Evolutionary conservation across 2,329 filamentous ascomycete species (phyloP).

Genomic region (Neonectria punicea): DNA sequence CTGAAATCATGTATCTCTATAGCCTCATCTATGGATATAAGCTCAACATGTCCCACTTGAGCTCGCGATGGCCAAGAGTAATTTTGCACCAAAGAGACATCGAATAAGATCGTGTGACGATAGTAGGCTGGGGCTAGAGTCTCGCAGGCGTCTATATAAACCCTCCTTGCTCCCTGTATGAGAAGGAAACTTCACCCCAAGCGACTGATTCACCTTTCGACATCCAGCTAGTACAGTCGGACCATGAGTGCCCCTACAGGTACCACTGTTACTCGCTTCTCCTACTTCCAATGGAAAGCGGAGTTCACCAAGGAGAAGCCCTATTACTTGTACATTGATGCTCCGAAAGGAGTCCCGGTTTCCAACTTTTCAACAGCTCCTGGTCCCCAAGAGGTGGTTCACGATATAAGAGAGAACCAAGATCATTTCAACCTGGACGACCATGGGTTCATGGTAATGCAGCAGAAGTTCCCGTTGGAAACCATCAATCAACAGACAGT

Average conservation of each 20-base stretch:
- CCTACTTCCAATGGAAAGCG: conserved; percentile 6
- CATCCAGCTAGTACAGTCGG: too few relatives aligned
- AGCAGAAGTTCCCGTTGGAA: not conserved
- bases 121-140: too few relatives aligned
- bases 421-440: conserved; percentile 2
- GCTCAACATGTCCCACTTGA: too few relatives aligned
- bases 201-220: too few relatives aligned
- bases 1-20: too few relatives aligned
- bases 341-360: not conserved
- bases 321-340: conserved; percentile 15
- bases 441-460: conserved; percentile 4
- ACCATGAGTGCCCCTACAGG: not conserved
- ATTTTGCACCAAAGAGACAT: too few relatives aligned
- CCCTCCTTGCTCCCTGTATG: too few relatives aligned
- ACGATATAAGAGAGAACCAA: not conserved
- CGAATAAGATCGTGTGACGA: too few relatives aligned
- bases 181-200: too few relatives aligned
- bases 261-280: not conserved
- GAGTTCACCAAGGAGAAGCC: conserved; percentile 9
- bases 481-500: not conserved
- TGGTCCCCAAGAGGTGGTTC: not conserved
- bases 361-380: conserved; percentile 5
- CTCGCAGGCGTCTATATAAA: too few relatives aligned
- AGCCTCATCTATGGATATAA: too few relatives aligned
- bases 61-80: too few relatives aligned